These are phyloP conservation scores for Parafenestella ontariensis DNA, from an alignment of 2,329 filamentous ascomycete species.

Conservation along the genomic window DNA sequence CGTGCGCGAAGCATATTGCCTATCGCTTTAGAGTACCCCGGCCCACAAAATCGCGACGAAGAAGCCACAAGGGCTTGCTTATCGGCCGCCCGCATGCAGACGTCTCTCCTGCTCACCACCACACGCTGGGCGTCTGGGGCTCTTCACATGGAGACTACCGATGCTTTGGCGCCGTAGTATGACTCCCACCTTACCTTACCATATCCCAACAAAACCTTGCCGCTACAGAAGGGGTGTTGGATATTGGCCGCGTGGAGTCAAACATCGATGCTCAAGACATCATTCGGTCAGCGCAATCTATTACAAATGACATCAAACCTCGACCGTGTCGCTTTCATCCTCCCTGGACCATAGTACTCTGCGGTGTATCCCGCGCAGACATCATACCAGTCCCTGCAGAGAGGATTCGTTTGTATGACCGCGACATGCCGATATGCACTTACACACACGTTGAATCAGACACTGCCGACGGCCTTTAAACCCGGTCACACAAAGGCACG, in stretches of 20 bases:
- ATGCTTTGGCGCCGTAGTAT: background rate
- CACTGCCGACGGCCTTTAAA: background rate
- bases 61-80: background rate
- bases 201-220: slow-evolving; percentile 2
- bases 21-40: slow-evolving; percentile 5
- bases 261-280: background rate
- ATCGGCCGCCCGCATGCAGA: background rate
- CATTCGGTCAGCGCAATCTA: slow-evolving; percentile 9
- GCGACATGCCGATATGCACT: background rate
- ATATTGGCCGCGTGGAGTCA: background rate
- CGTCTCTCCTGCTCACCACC: background rate
- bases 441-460: slow-evolving; percentile 1
- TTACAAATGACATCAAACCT: slow-evolving; percentile 8
- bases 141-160: background rate
- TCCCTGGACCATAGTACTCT: background rate
- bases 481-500: background rate
- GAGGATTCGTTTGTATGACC: background rate
- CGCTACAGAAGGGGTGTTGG: background rate
- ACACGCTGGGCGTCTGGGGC: background rate
- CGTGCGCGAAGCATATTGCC: background rate
- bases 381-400: background rate
- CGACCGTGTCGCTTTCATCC: background rate
- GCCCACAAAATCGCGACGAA: background rate
- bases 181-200: background rate
- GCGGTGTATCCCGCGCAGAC: background rate